These are phyloP conservation scores for Solioccasus polychromus DNA, from an alignment of 768 basidiomycete genomes.

Conservation along the genomic window DNA sequence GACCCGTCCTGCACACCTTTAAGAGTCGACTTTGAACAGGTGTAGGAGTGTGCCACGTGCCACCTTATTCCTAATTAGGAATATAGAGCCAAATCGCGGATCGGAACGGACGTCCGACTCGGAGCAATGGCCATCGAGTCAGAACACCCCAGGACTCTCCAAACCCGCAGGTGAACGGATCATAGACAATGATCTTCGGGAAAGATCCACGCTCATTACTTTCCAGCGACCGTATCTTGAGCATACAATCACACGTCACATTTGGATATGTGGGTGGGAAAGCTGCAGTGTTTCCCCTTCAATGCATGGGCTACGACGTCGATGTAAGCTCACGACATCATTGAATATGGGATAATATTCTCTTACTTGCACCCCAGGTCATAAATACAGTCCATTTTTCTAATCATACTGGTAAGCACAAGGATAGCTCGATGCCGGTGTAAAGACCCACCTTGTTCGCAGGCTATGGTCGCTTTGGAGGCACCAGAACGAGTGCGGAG, in stretches of 20 bases:
- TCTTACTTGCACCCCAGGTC: constrained; percentile 42
- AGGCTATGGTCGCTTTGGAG: constrained; percentile 85
- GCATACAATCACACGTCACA: constrained; percentile 91
- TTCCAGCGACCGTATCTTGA: constrained; percentile 61
- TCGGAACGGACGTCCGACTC: not conserved
- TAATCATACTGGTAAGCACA: constrained; percentile 78
- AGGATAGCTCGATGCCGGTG: not conserved
- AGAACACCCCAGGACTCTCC: too few species aligned
- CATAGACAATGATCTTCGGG: not conserved
- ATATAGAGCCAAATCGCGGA: not conserved
- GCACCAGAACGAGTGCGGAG: constrained; percentile 70
- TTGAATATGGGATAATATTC: not conserved
- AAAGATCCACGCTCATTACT: constrained; percentile 7
- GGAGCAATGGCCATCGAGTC: constrained; percentile 8
- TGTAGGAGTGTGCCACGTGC: constrained; percentile 8
- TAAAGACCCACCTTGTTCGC: not conserved
- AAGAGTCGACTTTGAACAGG: not conserved
- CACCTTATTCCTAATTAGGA: not conserved
- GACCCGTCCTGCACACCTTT: not conserved
- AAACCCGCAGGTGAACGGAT: too few species aligned
- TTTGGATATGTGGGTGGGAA: constrained; percentile 93
- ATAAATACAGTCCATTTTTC: constrained; percentile 94
- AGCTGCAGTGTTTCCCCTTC: constrained; percentile 74
- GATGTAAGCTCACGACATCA: constrained; percentile 61
- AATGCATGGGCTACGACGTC: constrained; percentile 90